Evolutionary conservation across 1,139 yeast genomes (phyloP).

Genomic region (Diutina sp.): DNA sequence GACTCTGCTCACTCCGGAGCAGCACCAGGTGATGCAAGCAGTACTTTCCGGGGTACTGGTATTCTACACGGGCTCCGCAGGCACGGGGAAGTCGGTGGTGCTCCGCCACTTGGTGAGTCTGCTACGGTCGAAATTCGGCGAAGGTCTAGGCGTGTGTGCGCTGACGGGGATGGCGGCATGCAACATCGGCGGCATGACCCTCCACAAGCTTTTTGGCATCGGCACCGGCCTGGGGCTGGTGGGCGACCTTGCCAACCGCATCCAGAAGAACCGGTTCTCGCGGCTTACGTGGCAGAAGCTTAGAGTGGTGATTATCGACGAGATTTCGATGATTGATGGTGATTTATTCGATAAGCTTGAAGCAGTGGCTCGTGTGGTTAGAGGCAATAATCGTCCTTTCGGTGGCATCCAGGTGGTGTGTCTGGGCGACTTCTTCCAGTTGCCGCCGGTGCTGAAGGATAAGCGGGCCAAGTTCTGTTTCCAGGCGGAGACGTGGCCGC

Average conservation of each 20-base stretch:
- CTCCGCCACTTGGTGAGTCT: constrained; percentile 43
- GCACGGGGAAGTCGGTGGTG: constrained; percentile 77
- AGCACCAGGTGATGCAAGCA: constrained; percentile 17
- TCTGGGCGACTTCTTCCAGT: constrained; percentile 78
- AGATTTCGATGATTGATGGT: constrained; percentile 75
- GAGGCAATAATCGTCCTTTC: constrained; percentile 39
- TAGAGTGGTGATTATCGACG: constrained; percentile 65
- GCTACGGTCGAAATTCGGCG: constrained; percentile 23
- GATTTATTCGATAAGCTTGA: constrained; percentile 52
- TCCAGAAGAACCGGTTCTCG: constrained; percentile 31
- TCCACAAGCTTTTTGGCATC: constrained; percentile 67
- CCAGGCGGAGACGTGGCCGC: constrained; percentile 41
- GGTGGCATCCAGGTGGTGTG: constrained; percentile 74
- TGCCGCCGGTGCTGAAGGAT: constrained; percentile 62
- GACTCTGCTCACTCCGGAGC: constrained; percentile 33
- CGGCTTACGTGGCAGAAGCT: constrained; percentile 45
- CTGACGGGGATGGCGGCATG: constrained; percentile 90
- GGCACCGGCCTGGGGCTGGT: constrained; percentile 55
- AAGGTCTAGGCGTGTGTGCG: constrained; percentile 69
- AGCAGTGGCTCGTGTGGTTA: constrained; percentile 39
- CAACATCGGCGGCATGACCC: constrained; percentile 73
- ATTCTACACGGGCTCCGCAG: constrained; percentile 74
- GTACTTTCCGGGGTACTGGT: constrained; percentile 10
- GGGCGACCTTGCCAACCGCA: constrained; percentile 26
- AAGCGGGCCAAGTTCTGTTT: constrained; percentile 31